Base-by-base conservation (phyloP, 2,329 filamentous ascomycete species). In the Cyphellophora europaea region DNA sequence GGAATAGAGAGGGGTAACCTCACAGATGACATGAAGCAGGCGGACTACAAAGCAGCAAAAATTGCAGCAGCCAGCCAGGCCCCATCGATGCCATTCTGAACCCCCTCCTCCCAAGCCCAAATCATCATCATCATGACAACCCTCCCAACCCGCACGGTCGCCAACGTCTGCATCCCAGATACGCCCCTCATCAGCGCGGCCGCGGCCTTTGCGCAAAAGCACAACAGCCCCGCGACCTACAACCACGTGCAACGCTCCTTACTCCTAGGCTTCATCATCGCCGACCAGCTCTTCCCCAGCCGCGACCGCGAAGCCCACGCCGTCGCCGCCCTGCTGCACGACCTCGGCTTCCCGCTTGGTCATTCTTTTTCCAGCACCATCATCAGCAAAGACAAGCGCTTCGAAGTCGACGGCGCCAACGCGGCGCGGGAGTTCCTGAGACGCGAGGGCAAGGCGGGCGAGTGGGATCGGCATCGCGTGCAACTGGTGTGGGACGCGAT, bases 401-500 rank as follows among this genome's bases (percentile, higher is more conserved):
- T 71, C 47, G 67, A 71, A 39, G 62, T 71, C 16, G 67, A 71
- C 42, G 59, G 66, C 11, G 66, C 65, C 8, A 58, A 64, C 37
- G 61, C 55, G 3, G 62, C 66, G 1, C 49, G 61, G 1, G 48
- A 56, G 1, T 68, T 67, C 37, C 27, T 43, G 13, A 11, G 21
- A 5, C 45, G 42, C 12, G 36, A 40, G n/a, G 30, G 29, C n/a
- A 32, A 33, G 8, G 21, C 27, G 12, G 17, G 25, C 16, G 40
- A 47, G 2, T 68, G 63, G 62, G 55, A 63, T 27, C 49, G 59
- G 21, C 53, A 57, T 17, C 51, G 60, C 4, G 38, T 62, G 5
- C 66, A 71, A 49, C 51, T 68, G 8, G 57, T 66, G n/a, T 71
- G 65, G 65, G 66, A 71, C 42, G 46, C 58, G 5, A 70, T 71